Conservation (phyloP, 2,329 filamentous ascomycete genomes). For the Nemania diffusa region DNA sequence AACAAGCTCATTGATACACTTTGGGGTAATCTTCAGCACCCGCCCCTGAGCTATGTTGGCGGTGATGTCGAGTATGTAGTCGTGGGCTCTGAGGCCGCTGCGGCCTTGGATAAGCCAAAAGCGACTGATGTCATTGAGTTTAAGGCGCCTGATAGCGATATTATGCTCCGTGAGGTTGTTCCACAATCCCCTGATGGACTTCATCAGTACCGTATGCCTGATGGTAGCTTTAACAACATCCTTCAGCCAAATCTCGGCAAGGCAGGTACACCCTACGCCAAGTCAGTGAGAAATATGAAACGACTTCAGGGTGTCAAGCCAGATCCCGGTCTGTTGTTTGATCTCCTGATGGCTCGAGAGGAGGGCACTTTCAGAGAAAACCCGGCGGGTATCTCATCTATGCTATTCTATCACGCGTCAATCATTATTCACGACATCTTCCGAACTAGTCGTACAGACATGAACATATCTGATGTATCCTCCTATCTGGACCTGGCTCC, state of each 20-base stretch:
- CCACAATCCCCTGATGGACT: conserved; percentile 53
- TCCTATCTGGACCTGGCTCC: conserved; percentile 80
- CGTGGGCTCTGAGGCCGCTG: conserved; percentile 47
- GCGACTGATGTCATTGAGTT: conserved; percentile 53
- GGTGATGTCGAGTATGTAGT: conserved; percentile 55
- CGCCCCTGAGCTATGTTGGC: conserved; percentile 59
- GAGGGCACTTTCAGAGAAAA: conserved; percentile 66
- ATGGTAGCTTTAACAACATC: conserved; percentile 65
- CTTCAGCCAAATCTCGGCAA: conserved; percentile 71
- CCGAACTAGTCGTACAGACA: conserved; percentile 71
- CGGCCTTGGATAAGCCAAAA: conserved; percentile 49
- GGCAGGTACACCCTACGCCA: conserved; percentile 74
- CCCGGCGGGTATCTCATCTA: conserved; percentile 77
- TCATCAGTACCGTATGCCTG: conserved; percentile 49
- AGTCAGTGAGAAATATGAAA: conserved; percentile 68
- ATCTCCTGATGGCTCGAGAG: conserved; percentile 71
- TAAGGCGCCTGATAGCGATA: conserved; percentile 52
- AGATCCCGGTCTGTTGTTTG: conserved; percentile 74
- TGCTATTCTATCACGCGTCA: conserved; percentile 79
- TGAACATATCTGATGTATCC: conserved; percentile 72
- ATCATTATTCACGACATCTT: conserved; percentile 74
- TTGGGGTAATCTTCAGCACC: conserved; percentile 66
- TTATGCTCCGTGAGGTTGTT: conserved; percentile 52
- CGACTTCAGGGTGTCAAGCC: conserved; percentile 69
- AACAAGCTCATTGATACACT: conserved; percentile 63